Evolutionary conservation across 139 green algal species (phyloP), one percentile per base, ranked within the genome.

Genomic region (Chlamydomonas applanata): DNA sequence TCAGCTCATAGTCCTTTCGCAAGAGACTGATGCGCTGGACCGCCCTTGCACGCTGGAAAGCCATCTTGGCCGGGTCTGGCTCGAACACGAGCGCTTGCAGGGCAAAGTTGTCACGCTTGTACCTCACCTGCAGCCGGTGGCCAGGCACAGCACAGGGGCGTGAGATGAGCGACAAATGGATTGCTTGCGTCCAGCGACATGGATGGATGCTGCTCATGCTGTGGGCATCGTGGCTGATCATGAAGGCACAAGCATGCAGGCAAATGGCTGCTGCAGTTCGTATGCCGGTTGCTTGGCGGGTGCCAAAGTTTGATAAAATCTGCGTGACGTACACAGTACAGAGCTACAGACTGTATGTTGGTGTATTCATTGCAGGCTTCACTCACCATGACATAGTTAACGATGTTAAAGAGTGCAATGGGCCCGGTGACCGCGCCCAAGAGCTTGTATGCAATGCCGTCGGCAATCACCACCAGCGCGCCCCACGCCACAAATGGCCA

Each of bases 361-460:
- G n/a, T n/a, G n/a, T 57, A 7, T 49, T 27, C n/a, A 11, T 49
- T 7, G 11, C 40, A 7, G 11, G 7, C 7, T 11, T 19, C 40
- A 25, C n/a, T 32, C 34, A 70, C 63, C 34, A 25, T 29, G 20
- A 53, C 34, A 13, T 30, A 72, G 40, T 60, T 72, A 4, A 59
- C 44, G 36, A 35, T 60, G 40, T 57, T 72, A 36, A 72, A 72
- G 40, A 72, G 65, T 7, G 40, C 40, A 22, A 72, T 72, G 65
- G 65, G 65, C 3, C 4, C 40, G 3, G 13, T 4, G 11, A 72
- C 25, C 14, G 24, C 29, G 24, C 14, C 20, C 25, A 60, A 4
- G 13, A 61, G 65, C 36, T 52, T n/a, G 36, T 72, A 35, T 14
- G 32, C 65, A 14, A 72, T 24, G 4, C 32, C 65, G 65, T 72